These are phyloP conservation scores for Pulchroboletus neoregius DNA, from an alignment of 1,284 basidiomycete species.

Conservation along the genomic window DNA sequence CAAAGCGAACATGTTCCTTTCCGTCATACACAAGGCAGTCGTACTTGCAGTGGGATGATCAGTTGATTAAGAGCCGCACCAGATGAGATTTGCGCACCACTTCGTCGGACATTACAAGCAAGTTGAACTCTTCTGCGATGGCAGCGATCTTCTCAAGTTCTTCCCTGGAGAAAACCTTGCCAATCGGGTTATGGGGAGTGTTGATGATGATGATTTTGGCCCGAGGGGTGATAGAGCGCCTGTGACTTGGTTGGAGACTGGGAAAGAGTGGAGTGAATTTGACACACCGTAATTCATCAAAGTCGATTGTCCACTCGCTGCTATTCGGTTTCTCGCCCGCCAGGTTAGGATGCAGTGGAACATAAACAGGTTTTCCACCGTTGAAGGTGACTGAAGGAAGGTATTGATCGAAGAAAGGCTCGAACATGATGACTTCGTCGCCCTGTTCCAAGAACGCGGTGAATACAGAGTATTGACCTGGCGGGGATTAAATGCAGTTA, in stretches of 20 bases:
- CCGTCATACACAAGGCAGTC: constrained; percentile 90
- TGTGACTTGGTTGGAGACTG: constrained; percentile 26
- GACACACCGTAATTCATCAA: constrained; percentile 75
- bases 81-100: constrained; percentile 60
- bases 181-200: constrained; percentile 94
- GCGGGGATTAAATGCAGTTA: not conserved
- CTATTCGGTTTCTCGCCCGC: constrained; percentile 55
- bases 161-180: constrained; percentile 85
- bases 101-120: constrained; percentile 94
- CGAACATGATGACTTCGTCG: constrained; percentile 98
- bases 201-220: constrained; percentile 94
- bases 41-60: constrained; percentile 52
- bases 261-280: not conserved
- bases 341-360: constrained; percentile 87
- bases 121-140: constrained; percentile 88
- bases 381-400: constrained; percentile 90
- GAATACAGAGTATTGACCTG: constrained; percentile 86
- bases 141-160: constrained; percentile 85
- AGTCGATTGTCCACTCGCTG: constrained; percentile 83
- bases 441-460: constrained; percentile 84
- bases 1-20: constrained; percentile 88
- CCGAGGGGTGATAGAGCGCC: constrained; percentile 77
- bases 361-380: constrained; percentile 88
- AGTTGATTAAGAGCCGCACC: not conserved
- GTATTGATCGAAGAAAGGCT: constrained; percentile 98